Base-by-base conservation (phyloP, 768 basidiomycete species). In the Kwoniella newhampshirensis region DNA sequence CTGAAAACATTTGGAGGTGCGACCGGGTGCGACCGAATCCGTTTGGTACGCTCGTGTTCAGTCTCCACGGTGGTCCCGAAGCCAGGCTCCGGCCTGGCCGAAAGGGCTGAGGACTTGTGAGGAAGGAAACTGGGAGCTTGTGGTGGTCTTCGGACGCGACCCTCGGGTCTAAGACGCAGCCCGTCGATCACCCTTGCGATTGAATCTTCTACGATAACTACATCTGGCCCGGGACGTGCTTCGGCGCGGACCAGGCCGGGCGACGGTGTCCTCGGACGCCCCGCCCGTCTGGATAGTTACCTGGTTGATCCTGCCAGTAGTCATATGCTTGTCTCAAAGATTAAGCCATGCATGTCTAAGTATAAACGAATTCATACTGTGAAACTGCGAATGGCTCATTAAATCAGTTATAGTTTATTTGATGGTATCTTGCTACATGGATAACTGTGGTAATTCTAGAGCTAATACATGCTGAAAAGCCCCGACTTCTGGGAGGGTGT, bases 281-380 rank as follows among this genome's bases (percentile, higher is more conserved):
- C 15, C 50, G 52, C 35, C 36, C 13, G 28, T 70, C 65, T 79
- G 77, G 81, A 80, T 84, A 84, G 84, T 84, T 85, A 85, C 83
- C 85, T 85, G 85, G 84, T 86, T 86, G 84, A 86, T 86, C 83
- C 84, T 86, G 84, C 85, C 83, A 85, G 84, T 86, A 85, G 84
- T 85, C 82, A 84, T 85, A 85, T 85, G 84, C 84, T 85, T 85
- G 84, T 85, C 84, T 84, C 84, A 84, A 85, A 84, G 84, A 85
- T 84, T 85, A 85, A 85, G 84, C 83, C 85, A 86, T 85, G 84
- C 84, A 86, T 85, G 84, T 84, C 84, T 81, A 84, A 85, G 84
- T 85, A 83, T 82, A 84, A 83, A 82, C 81, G 79, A 82, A 67
- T 81, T 82, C 83, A 79, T 84, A 84, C 82, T 80, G 84, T 84